These are phyloP conservation scores for Apiotrichum domesticum DNA, from an alignment of 1,284 basidiomycete genomes.

Conservation along the genomic window DNA sequence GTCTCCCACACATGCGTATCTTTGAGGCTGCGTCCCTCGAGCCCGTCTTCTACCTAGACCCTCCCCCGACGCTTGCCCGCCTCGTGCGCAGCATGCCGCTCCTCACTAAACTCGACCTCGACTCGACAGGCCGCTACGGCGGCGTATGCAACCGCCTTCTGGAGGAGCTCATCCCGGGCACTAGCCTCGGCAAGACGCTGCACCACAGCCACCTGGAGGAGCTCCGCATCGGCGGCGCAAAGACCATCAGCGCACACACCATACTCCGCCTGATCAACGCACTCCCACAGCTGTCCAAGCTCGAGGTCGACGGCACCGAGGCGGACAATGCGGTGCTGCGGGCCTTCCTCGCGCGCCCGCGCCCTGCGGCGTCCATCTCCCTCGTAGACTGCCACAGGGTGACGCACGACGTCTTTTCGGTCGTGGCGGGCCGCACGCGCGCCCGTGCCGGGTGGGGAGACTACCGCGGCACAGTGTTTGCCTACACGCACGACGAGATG, in stretches of 20 bases:
- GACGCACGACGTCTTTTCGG: constrained; percentile 58
- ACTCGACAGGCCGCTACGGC: constrained; percentile 56
- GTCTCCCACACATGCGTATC: constrained; percentile 67
- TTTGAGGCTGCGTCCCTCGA: constrained; percentile 72
- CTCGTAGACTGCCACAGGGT: constrained; percentile 71
- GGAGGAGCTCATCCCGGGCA: constrained; percentile 21
- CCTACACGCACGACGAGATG: constrained; percentile 24
- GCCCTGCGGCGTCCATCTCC: constrained; percentile 49
- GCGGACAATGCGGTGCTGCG: constrained; percentile 59
- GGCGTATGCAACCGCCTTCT: constrained; percentile 70
- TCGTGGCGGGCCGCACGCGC: constrained; percentile 51
- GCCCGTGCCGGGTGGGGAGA: constrained; percentile 65
- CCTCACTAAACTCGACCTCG: constrained; percentile 73
- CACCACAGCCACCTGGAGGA: constrained; percentile 54
- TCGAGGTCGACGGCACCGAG: constrained; percentile 73
- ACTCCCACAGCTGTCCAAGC: constrained; percentile 58
- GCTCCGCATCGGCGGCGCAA: constrained; percentile 64
- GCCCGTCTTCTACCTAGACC: constrained; percentile 20
- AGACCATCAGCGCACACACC: constrained; percentile 58
- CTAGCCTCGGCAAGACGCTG: constrained; percentile 3
- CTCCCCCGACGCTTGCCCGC: constrained; percentile 11
- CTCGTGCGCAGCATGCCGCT: constrained; percentile 51
- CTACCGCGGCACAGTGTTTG: constrained; percentile 54
- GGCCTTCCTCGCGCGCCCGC: constrained; percentile 57
- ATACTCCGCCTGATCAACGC: constrained; percentile 59